These are phyloP conservation scores for Pyrus pyrifolia DNA, from an alignment of 306 rosid species.

Conservation along the genomic window DNA sequence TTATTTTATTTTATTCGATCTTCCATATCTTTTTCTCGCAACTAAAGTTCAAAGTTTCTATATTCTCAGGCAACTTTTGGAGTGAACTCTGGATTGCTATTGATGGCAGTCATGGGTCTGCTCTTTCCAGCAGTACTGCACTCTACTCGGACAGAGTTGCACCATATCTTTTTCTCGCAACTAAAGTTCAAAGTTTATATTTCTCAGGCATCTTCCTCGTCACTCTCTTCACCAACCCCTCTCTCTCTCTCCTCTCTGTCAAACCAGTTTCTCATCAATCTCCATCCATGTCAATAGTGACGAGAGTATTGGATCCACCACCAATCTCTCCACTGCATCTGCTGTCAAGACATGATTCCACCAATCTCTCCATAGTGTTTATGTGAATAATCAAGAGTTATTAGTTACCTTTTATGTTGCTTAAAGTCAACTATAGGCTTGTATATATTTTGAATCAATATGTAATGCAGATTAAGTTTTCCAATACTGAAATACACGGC, in stretches of 20 bases:
- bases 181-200: neutral
- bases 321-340: no score
- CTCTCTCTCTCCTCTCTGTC: neutral
- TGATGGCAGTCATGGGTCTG: constrained; percentile 60
- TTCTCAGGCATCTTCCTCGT: constrained; percentile 23
- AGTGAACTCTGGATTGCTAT: constrained; percentile 41
- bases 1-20: neutral
- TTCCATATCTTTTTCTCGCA: neutral
- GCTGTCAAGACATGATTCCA: no score
- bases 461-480: no score
- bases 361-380: no score
- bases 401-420: no score
- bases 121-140: constrained; percentile 61
- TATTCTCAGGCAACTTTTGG: constrained; percentile 27
- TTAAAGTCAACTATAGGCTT: no score
- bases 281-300: neutral
- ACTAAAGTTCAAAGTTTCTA: neutral
- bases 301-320: no score
- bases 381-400: no score
- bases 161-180: constrained; percentile 3
- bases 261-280: neutral
- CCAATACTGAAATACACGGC: no score
- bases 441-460: no score
- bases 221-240: neutral
- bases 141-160: constrained; percentile 35